A percentile compares a stretch with the other conserved stretches of the same genome.
Conservation (phyloP, 2,329 filamentous ascomycete genomes). For the Monilinia laxa region DNA sequence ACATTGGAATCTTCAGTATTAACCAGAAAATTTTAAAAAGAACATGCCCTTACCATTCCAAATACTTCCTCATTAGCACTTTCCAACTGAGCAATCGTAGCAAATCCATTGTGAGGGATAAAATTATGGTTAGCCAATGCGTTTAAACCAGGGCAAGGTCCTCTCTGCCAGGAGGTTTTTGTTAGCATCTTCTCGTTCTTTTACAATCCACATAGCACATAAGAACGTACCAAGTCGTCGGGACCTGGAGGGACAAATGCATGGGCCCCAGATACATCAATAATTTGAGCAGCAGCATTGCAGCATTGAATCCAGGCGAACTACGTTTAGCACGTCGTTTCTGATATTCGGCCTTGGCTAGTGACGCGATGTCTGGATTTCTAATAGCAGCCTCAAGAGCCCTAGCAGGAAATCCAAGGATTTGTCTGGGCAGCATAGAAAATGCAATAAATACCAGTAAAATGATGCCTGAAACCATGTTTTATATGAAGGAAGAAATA, state of each 20-base stretch:
- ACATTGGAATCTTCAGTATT: slow-evolving; percentile 29
- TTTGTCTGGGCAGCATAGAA: slow-evolving; percentile 1
- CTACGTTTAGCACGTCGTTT: slow-evolving; percentile 20
- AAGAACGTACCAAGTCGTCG: slow-evolving; percentile 7
- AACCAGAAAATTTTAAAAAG: slow-evolving; percentile 25
- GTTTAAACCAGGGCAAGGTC: slow-evolving; percentile 44
- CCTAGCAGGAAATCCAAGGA: slow-evolving; percentile 11
- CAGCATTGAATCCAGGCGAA: slow-evolving; percentile 23
- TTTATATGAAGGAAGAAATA: background rate
- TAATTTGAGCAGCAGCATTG: slow-evolving; percentile 25
- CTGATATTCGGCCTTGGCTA: slow-evolving; percentile 19
- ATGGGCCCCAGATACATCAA: slow-evolving; percentile 19
- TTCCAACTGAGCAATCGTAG: slow-evolving; percentile 1
- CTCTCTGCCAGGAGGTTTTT: slow-evolving; percentile 12
- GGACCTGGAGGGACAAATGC: slow-evolving; percentile 12
- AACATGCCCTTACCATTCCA: slow-evolving; percentile 41
- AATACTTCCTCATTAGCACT: slow-evolving; percentile 41
- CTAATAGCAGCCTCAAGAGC: slow-evolving; percentile 23
- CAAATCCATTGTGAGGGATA: slow-evolving; percentile 42
- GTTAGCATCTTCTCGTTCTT: background rate
- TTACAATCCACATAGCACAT: background rate
- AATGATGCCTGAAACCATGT: background rate
- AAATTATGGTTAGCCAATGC: slow-evolving; percentile 46
- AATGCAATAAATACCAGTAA: background rate
- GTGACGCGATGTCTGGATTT: slow-evolving; percentile 11